These are phyloP conservation scores for Gynochthodes officinalis DNA, from an alignment of 257 asterid species.

Conservation along the genomic window DNA sequence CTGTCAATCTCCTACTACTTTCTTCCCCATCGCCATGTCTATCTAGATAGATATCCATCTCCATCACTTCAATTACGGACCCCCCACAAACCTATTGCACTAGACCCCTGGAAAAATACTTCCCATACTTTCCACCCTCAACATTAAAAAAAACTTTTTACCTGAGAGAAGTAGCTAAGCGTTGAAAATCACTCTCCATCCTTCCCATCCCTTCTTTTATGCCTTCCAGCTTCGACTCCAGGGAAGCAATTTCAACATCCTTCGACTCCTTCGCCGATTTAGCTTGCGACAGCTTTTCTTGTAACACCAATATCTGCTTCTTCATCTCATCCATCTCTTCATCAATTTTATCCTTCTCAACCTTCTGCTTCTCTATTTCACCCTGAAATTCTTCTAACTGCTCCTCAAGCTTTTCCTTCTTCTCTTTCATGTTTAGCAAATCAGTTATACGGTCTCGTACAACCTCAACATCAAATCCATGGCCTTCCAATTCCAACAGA, in stretches of 20 bases:
- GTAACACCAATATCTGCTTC: constrained; percentile 39
- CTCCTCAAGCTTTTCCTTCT: constrained; percentile 31
- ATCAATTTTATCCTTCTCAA: constrained; percentile 29
- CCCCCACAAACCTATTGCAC: neutral
- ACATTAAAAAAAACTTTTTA: too few species aligned
- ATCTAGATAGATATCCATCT: too few species aligned
- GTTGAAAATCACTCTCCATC: constrained; percentile 26
- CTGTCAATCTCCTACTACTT: neutral
- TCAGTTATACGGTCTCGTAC: constrained; percentile 34
- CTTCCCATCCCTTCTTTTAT: constrained; percentile 24
- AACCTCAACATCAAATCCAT: constrained; percentile 56
- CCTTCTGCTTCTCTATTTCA: constrained; percentile 26
- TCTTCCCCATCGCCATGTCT: too few species aligned
- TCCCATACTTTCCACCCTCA: too few species aligned
- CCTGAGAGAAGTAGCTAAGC: constrained; percentile 14
- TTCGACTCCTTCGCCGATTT: constrained; percentile 30
- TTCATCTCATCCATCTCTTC: constrained; percentile 43
- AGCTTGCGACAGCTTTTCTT: constrained; percentile 36
- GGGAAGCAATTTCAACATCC: constrained; percentile 31
- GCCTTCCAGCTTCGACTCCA: constrained; percentile 33
- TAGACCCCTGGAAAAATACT: too few species aligned
- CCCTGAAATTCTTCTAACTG: constrained; percentile 24
- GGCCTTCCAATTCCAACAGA: constrained; percentile 51
- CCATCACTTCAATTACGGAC: neutral
- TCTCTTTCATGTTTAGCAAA: constrained; percentile 34